These are phyloP conservation scores for Skeletonema marinoi DNA, from an alignment of 108 stramenopile species.

Conservation along the genomic window DNA sequence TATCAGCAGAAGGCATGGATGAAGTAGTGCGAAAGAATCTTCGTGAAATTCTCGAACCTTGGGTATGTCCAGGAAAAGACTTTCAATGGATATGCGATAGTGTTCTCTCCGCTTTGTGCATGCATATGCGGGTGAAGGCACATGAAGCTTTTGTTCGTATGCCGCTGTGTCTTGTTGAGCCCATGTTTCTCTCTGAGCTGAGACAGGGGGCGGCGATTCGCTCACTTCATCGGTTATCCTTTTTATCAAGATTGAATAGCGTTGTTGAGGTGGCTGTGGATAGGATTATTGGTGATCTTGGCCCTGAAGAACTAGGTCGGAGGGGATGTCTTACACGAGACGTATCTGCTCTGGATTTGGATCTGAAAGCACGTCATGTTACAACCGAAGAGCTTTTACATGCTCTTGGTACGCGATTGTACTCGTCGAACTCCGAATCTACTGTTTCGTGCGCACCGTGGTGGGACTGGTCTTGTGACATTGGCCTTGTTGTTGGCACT, in stretches of 20 bases:
- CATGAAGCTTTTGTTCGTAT: slow-evolving; percentile 59
- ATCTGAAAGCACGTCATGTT: slow-evolving; percentile 71
- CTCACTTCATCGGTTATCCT: slow-evolving; percentile 66
- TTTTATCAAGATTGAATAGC: slow-evolving; percentile 65
- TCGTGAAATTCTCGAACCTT: slow-evolving; percentile 50
- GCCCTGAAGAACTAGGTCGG: slow-evolving; percentile 75
- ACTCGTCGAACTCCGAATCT: slow-evolving; percentile 29
- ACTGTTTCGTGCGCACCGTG: slow-evolving; percentile 56
- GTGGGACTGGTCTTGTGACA: slow-evolving; percentile 88
- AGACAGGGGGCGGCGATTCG: slow-evolving; percentile 71
- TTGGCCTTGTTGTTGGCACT: slow-evolving; percentile 77
- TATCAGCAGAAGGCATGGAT: slow-evolving; percentile 29
- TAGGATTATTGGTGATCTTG: slow-evolving; percentile 56
- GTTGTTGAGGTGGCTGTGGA: slow-evolving; percentile 67
- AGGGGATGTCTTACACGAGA: slow-evolving; percentile 76
- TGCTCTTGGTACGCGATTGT: slow-evolving; percentile 43
- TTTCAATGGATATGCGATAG: slow-evolving; percentile 70
- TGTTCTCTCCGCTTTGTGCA: slow-evolving; percentile 52
- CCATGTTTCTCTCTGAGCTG: slow-evolving; percentile 57
- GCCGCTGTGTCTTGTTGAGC: slow-evolving; percentile 70
- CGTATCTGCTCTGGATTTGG: slow-evolving; percentile 63
- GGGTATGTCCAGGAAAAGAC: slow-evolving; percentile 43
- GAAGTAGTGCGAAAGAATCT: slow-evolving; percentile 26
- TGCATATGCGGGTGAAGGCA: slow-evolving; percentile 61
- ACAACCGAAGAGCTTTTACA: slow-evolving; percentile 77